phyloP scores from a whole-genome alignment of 1,284 basidiomycete genomes.

The Inonotus obliquus region DNA sequence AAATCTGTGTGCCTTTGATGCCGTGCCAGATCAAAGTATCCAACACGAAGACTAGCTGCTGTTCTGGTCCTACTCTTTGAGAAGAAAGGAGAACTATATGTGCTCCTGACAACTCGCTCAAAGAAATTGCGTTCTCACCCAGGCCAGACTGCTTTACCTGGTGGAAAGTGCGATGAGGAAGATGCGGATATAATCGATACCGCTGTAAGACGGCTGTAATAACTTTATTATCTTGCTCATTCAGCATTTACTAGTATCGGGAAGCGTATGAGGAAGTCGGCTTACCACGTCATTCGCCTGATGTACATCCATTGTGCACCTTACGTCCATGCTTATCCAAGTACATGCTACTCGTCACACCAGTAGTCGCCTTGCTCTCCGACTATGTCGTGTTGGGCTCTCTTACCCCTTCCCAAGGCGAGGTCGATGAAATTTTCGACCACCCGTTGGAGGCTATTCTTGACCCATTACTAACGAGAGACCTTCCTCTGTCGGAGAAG shows the following conservation, averaged over 20 bases:
- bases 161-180: slow-evolving; percentile 71
- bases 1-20: background rate
- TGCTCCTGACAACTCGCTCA: slow-evolving; percentile 80
- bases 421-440: slow-evolving; percentile 77
- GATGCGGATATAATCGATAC: slow-evolving; percentile 63
- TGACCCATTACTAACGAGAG: slow-evolving; percentile 47
- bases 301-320: slow-evolving; percentile 58
- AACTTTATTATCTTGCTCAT: background rate
- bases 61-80: slow-evolving; percentile 80
- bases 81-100: slow-evolving; percentile 56
- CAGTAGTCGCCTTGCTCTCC: slow-evolving; percentile 69
- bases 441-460: slow-evolving; percentile 70
- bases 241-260: slow-evolving; percentile 46
- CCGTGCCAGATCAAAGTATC: slow-evolving; percentile 39
- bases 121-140: slow-evolving; percentile 73
- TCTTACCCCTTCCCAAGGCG: slow-evolving; percentile 54
- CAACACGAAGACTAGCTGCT: slow-evolving; percentile 53
- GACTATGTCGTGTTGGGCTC: slow-evolving; percentile 44
- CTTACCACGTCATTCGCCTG: slow-evolving; percentile 52
- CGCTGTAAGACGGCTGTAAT: slow-evolving; percentile 51
- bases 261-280: slow-evolving; percentile 83
- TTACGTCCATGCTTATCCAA: slow-evolving; percentile 72
- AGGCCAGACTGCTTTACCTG: slow-evolving; percentile 78
- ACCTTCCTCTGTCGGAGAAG: slow-evolving; percentile 45
- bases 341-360: slow-evolving; percentile 57